Conservation (phyloP, 768 basidiomycete genomes). For the Dioszegia hungarica region DNA sequence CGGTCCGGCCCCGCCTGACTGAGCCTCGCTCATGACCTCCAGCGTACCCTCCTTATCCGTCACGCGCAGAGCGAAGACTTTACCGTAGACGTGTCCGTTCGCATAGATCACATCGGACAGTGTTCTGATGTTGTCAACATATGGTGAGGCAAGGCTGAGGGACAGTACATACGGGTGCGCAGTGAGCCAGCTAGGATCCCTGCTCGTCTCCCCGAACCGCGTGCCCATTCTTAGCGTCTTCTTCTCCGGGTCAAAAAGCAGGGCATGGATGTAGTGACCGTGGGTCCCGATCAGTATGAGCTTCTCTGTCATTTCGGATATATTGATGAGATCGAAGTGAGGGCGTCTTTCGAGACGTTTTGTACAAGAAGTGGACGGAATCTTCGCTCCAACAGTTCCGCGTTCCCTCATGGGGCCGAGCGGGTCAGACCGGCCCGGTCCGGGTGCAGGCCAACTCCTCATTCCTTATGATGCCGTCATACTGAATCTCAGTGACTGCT, state of each 20-base stretch:
- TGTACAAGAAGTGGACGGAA: no score
- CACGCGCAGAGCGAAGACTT: slow-evolving; percentile 6
- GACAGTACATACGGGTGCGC: slow-evolving; percentile 14
- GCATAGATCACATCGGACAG: slow-evolving; percentile 10
- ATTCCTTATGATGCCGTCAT: no score
- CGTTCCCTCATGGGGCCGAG: no score
- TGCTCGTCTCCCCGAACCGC: background rate
- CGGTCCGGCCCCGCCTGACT: slow-evolving; percentile 7
- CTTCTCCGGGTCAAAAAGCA: slow-evolving; percentile 13
- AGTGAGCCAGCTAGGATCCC: slow-evolving; percentile 18
- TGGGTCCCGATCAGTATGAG: slow-evolving; percentile 28
- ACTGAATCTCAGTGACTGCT: no score
- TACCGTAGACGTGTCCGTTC: slow-evolving; percentile 14
- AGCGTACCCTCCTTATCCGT: background rate
- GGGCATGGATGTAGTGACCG: slow-evolving; percentile 15
- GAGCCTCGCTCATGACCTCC: slow-evolving; percentile 11
- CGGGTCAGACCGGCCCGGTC: no score
- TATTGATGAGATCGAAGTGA: no score
- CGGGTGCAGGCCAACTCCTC: no score
- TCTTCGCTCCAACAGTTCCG: no score
- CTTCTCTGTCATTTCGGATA: background rate
- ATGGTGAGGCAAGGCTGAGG: background rate
- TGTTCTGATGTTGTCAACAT: background rate
- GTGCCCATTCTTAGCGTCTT: background rate
- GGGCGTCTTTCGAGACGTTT: no score